Conservation (phyloP, 2,329 filamentous ascomycete genomes). For the Aspergillus spinulosporus region DNA sequence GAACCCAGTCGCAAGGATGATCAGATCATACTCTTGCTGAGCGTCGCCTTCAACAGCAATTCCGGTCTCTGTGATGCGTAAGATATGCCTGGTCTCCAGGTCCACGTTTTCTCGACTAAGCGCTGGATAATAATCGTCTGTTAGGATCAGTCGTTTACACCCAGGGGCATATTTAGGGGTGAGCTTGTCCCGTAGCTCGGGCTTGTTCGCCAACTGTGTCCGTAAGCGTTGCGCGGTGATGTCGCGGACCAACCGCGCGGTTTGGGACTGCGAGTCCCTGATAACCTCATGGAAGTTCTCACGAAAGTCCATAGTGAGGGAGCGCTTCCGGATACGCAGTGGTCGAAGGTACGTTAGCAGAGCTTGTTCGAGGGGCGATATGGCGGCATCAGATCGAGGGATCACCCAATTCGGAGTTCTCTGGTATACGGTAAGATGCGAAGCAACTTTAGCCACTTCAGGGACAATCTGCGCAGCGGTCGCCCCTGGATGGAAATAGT, state of each 20-base stretch:
- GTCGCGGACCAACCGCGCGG: constrained; percentile 44
- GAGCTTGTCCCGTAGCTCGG: constrained; percentile 56
- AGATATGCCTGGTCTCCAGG: constrained; percentile 54
- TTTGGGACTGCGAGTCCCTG: constrained; percentile 40
- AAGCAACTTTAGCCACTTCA: constrained; percentile 54
- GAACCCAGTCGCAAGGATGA: constrained; percentile 63
- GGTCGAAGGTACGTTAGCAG: constrained; percentile 54
- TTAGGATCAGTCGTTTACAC: constrained; percentile 57
- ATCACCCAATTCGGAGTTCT: constrained; percentile 61
- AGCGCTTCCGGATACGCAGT: constrained; percentile 52
- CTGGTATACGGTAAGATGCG: constrained; percentile 58
- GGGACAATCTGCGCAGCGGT: constrained; percentile 61
- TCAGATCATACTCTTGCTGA: constrained; percentile 52
- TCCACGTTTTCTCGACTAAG: constrained; percentile 50
- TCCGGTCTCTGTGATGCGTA: constrained; percentile 47
- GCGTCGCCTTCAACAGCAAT: constrained; percentile 49
- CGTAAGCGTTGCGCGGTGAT: constrained; percentile 44
- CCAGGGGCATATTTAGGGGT: constrained; percentile 57
- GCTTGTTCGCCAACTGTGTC: constrained; percentile 49
- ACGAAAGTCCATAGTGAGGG: constrained; percentile 56
- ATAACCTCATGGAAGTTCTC: constrained; percentile 52
- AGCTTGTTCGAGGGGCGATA: constrained; percentile 46
- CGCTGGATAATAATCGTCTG: constrained; percentile 58
- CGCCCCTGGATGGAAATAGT: constrained; percentile 42
- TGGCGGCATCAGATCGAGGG: constrained; percentile 52